A percentile compares a stretch with the other conserved stretches of the same genome.
Evolutionary conservation across 352 stramenopile species (phyloP).

Genomic region (Phytopythium kandeliae): DNA sequence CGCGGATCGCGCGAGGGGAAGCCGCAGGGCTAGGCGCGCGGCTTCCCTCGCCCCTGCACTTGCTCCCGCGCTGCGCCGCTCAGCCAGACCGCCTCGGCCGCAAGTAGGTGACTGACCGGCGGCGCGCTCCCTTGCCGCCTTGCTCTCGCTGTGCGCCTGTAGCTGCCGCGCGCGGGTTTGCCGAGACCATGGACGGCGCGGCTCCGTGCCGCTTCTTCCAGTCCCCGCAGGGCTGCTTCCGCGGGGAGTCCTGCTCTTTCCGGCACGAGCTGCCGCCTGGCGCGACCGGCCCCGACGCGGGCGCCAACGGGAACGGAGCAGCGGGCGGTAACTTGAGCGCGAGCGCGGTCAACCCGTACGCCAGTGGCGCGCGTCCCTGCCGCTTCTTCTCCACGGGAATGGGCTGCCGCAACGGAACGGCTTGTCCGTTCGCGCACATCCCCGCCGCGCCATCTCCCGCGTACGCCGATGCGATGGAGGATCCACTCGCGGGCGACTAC

Average conservation of each 20-base stretch:
- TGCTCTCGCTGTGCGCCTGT: neutral
- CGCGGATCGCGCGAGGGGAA: neutral
- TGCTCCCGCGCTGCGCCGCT: too few relatives aligned
- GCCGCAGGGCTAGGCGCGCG: neutral
- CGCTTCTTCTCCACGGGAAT: conserved; percentile 46
- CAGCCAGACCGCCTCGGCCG: neutral
- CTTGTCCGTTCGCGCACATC: conserved; percentile 52
- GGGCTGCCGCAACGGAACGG: conserved; percentile 61
- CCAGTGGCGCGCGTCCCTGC: conserved; percentile 25
- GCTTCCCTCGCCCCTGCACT: neutral
- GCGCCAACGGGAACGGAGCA: conserved; percentile 3
- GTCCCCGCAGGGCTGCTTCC: conserved; percentile 63
- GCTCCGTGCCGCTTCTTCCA: conserved; percentile 66
- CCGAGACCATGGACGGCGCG: conserved; percentile 9
- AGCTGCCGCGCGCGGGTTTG: neutral
- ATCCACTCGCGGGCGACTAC: conserved; percentile 15
- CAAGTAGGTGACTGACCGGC: neutral
- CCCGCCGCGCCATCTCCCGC: conserved; percentile 8
- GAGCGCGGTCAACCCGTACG: conserved; percentile 36
- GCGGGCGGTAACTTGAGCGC: conserved; percentile 9
- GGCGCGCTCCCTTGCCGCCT: neutral
- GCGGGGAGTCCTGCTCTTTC: conserved; percentile 58
- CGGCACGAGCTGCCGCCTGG: conserved; percentile 29
- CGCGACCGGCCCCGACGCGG: neutral
- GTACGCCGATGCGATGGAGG: conserved; percentile 15